Evolutionary conservation across 225 moss, liverwort and hornwort species (phyloP), one percentile per base, ranked within the genome.

Genomic region (Physcomitrellopsis africana): DNA sequence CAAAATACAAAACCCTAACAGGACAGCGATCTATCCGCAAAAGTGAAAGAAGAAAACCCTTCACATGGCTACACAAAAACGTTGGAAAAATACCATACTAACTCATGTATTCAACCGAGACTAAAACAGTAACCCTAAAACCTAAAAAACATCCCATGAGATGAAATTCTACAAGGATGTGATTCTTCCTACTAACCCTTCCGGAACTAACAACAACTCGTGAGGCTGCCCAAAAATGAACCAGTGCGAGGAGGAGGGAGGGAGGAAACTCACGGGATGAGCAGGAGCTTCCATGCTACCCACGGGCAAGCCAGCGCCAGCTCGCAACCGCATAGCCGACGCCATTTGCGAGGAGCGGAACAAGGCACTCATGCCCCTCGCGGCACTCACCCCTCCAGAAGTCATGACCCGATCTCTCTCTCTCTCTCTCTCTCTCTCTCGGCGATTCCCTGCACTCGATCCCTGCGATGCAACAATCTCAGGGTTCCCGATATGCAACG

Each of bases 271-370:
- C 17, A 95, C 95, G 72, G 86, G 48, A 1, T 83, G 67, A 57
- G 76, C 9, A 9, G 91, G 93, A 56, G 75, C 12, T 69, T 91
- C 87, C 60, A 67, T 73, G 45, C 13, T 0, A 49, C 93, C 95
- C 17, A 93, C 91, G 49, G 95, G 87, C 24, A 91, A 64, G 54
- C 95, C 95, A 8, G 65, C 84, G 13, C 90, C 95, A 56, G 75
- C 76, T 24, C 93, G 92, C 73, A 85, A 76, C 11, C 91, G 93
- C 70, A 88, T 79, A 0, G 86, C 80, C 3, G 75, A 72, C 1
- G 63, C 37, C 12, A 81, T 32, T 44, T 76, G 87, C 6, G 89
- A 83, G 70, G 89, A 77, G 13, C 96, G 87, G 32, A 93, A 84
- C 81, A 96, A 48, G 0, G 85, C 90, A 48, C 51, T 69, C 80